These are phyloP conservation scores for Epichloe brachyelytri DNA, from an alignment of 2,329 filamentous ascomycete genomes.

Conservation along the genomic window DNA sequence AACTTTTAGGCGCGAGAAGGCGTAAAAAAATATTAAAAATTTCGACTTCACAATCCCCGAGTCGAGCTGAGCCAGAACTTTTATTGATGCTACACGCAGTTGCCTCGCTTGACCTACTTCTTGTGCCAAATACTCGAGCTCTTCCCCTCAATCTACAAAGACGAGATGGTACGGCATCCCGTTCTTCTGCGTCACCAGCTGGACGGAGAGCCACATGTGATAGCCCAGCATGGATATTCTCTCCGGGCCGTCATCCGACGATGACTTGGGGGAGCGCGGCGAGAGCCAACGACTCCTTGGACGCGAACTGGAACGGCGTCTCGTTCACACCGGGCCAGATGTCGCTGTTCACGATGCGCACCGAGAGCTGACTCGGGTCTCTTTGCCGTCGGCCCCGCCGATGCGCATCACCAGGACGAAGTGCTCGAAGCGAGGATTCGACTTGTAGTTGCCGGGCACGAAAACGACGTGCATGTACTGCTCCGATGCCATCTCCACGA, in stretches of 20 bases:
- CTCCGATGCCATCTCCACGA: no score
- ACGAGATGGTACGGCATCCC: not conserved
- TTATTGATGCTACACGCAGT: no score
- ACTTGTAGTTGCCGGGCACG: not conserved
- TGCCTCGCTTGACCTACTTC: not conserved
- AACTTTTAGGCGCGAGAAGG: no score
- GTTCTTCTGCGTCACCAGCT: not conserved
- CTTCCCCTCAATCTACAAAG: not conserved
- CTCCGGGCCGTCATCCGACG: not conserved
- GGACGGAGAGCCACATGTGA: not conserved
- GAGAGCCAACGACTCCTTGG: not conserved
- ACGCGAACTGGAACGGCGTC: not conserved
- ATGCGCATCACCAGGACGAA: not conserved
- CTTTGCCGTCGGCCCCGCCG: not conserved
- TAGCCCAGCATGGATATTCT: not conserved
- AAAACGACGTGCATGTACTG: no score
- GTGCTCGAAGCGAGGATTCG: not conserved
- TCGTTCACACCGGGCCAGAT: not conserved
- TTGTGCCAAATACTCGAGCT: not conserved
- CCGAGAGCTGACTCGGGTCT: not conserved
- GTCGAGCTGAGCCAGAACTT: no score
- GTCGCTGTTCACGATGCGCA: not conserved
- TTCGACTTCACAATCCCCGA: no score
- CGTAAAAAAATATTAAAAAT: no score
- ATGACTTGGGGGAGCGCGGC: not conserved